Conservation (phyloP, 495 filamentous ascomycete genomes). For the Podospora fimiseda region DNA sequence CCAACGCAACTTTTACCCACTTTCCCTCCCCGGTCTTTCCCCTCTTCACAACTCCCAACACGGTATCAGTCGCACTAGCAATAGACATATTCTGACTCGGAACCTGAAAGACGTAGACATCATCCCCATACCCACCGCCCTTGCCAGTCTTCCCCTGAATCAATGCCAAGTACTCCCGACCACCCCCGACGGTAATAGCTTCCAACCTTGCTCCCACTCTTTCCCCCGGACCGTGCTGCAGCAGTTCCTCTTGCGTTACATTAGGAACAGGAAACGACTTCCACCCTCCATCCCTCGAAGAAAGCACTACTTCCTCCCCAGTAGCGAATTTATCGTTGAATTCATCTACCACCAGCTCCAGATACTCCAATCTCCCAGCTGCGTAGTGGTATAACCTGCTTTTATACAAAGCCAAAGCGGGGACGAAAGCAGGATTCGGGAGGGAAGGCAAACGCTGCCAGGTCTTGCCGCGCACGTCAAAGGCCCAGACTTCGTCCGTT, state of each 20-base stretch:
- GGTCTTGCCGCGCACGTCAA: constrained; percentile 48
- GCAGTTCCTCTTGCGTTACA: constrained; percentile 7
- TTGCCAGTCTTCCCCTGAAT: constrained; percentile 45
- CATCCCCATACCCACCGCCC: constrained; percentile 60
- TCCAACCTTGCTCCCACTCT: constrained; percentile 42
- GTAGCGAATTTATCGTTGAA: constrained; percentile 42
- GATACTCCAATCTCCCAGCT: constrained; percentile 59
- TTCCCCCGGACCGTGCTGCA: constrained; percentile 34
- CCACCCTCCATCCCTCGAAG: constrained; percentile 33
- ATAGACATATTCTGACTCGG: constrained; percentile 43
- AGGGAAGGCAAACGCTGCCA: constrained; percentile 61
- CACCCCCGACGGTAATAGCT: constrained; percentile 44
- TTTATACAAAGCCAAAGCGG: constrained; percentile 52
- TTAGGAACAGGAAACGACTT: constrained; percentile 24
- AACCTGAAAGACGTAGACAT: constrained; percentile 71
- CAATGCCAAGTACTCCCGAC: constrained; percentile 56
- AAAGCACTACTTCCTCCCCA: constrained; percentile 30
- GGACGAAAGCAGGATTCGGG: constrained; percentile 56
- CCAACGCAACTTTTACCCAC: constrained; percentile 43
- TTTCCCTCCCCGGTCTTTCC: constrained; percentile 44
- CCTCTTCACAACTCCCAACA: constrained; percentile 45
- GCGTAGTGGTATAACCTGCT: constrained; percentile 64
- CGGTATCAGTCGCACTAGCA: constrained; percentile 47
- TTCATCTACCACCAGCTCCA: constrained; percentile 42
- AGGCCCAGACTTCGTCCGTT: constrained; percentile 64